phyloP scores from a whole-genome alignment of 208 protist genomes.

The Trypanosoma vivax region DNA sequence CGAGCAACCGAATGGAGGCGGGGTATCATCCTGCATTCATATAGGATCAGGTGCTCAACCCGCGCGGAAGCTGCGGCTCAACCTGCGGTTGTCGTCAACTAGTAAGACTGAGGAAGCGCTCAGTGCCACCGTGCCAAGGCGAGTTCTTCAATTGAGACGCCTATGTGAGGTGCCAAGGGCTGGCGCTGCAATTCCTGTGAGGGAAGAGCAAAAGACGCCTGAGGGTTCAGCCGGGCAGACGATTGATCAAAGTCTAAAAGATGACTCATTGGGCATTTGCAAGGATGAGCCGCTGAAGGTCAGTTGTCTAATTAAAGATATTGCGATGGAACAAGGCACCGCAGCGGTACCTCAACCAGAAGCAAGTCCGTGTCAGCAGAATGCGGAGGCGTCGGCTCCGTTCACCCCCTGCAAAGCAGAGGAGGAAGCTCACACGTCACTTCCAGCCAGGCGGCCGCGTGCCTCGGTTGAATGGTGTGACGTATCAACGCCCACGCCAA shows the following conservation, averaged over 20 bases:
- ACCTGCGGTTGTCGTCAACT: background rate
- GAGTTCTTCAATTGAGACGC: background rate
- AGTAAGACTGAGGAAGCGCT: background rate
- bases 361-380: background rate
- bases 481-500: constrained; percentile 28
- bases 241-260: no score
- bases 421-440: background rate
- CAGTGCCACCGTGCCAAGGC: background rate
- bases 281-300: no score
- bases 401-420: background rate
- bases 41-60: background rate
- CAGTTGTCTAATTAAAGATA: no score
- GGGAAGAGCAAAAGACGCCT: no score
- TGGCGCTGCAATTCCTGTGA: no score
- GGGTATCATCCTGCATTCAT: background rate
- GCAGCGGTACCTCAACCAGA: no score
- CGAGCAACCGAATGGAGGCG: background rate
- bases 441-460: constrained; percentile 3
- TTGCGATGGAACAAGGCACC: no score
- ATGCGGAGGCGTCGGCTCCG: background rate
- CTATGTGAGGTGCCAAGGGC: no score
- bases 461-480: constrained; percentile 11
- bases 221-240: no score
- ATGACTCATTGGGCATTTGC: no score
- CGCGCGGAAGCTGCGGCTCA: background rate